Conservation (phyloP, 768 basidiomycete genomes). For the Lanmaoa rubissima region DNA sequence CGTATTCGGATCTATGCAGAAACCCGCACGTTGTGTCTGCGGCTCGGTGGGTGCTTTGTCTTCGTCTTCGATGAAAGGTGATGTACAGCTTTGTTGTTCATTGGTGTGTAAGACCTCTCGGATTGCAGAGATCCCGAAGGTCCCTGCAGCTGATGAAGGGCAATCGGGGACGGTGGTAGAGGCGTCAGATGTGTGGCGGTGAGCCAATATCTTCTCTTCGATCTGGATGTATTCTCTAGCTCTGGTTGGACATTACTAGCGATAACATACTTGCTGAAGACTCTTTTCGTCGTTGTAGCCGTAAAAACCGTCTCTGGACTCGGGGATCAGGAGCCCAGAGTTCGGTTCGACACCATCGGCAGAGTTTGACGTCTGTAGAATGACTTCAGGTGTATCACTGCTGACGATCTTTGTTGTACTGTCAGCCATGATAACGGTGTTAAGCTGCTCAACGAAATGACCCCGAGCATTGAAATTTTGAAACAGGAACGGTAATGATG, state of each 20-base stretch:
- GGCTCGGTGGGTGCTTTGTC: constrained; percentile 34
- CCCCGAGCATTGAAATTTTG: background rate
- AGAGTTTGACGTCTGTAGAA: background rate
- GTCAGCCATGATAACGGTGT: constrained; percentile 19
- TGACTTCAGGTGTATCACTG: background rate
- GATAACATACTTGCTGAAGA: constrained; percentile 60
- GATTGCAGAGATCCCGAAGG: constrained; percentile 40
- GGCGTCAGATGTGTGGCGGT: constrained; percentile 61
- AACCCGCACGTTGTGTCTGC: constrained; percentile 32
- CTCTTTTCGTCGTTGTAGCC: constrained; percentile 78
- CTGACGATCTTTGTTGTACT: background rate
- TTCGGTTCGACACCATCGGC: constrained; percentile 13
- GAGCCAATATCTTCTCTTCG: constrained; percentile 69
- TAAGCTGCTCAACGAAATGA: background rate
- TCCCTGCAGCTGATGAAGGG: constrained; percentile 35
- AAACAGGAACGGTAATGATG: constrained; percentile 8
- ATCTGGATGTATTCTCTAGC: constrained; percentile 45
- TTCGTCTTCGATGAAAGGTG: constrained; percentile 35
- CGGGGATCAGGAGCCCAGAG: constrained; percentile 39
- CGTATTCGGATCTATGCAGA: background rate
- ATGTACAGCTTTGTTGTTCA: constrained; percentile 11
- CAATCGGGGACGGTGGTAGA: constrained; percentile 23
- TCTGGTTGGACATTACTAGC: background rate
- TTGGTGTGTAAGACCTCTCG: constrained; percentile 25
- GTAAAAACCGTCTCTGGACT: constrained; percentile 72